phyloP scores from a whole-genome alignment of 345 rosid species.

The Citrus medica region DNA sequence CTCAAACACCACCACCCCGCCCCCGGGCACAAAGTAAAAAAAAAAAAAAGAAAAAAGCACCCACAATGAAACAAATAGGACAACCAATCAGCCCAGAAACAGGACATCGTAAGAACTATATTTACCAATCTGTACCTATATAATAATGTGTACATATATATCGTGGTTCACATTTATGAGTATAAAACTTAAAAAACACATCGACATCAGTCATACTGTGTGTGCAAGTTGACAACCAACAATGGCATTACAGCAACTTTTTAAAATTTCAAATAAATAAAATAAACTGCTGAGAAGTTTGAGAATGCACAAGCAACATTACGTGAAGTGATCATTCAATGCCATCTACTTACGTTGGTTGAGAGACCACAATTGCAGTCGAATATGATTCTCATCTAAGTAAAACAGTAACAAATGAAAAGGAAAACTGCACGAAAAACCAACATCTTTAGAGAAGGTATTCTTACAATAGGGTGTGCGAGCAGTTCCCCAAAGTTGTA shows the following conservation, averaged over 20 bases:
- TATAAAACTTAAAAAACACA: not conserved
- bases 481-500: conserved; percentile 98
- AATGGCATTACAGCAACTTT: not conserved
- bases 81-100: not conserved
- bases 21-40: too few species aligned
- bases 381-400: not conserved
- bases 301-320: not conserved
- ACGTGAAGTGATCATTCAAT: not conserved
- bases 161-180: not conserved
- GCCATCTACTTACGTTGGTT: not conserved
- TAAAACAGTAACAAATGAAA: not conserved
- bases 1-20: too few species aligned
- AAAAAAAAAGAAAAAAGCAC: not conserved
- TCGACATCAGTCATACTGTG: not conserved
- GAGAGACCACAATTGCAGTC: not conserved
- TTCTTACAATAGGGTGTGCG: conserved; percentile 97
- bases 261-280: not conserved
- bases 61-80: not conserved
- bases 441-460: not conserved
- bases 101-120: not conserved
- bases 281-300: not conserved
- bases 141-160: not conserved
- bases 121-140: not conserved
- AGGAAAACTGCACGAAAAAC: not conserved
- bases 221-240: not conserved